Conservation (phyloP, 1,139 yeast genomes). For the Debaryomyces sp. region DNA sequence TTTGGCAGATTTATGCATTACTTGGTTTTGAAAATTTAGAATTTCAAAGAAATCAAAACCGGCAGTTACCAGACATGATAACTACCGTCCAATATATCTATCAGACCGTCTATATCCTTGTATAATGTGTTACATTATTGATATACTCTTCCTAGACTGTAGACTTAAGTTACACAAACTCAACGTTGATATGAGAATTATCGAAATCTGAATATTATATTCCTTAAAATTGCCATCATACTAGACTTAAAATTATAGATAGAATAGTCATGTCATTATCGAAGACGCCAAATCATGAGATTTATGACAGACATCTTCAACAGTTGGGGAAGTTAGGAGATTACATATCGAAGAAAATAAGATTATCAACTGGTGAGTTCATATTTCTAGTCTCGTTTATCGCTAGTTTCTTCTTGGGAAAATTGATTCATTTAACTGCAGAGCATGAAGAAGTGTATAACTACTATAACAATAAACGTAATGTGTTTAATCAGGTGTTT, state of each 20-base stretch:
- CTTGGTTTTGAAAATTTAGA: not conserved
- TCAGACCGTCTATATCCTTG: not conserved
- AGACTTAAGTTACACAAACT: not conserved
- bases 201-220: not conserved
- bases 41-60: not conserved
- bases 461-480: slow-evolving; percentile 64
- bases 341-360: slow-evolving; percentile 8
- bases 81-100: not conserved
- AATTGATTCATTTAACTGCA: slow-evolving; percentile 36
- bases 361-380: slow-evolving; percentile 24
- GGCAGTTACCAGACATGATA: not conserved
- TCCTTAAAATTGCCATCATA: not conserved
- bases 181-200: not conserved
- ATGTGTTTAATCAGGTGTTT: slow-evolving; percentile 68
- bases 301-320: slow-evolving; percentile 10
- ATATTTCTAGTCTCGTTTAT: slow-evolving; percentile 32
- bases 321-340: not conserved
- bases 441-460: slow-evolving; percentile 45
- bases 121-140: not conserved
- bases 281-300: slow-evolving; percentile 1
- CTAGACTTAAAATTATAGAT: not conserved
- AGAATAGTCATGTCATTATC: not conserved
- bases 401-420: slow-evolving; percentile 34
- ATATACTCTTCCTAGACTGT: not conserved
- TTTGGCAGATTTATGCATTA: not conserved